These are phyloP conservation scores for Colletotrichum horii DNA, from an alignment of 2,329 filamentous ascomycete genomes.

Conservation along the genomic window DNA sequence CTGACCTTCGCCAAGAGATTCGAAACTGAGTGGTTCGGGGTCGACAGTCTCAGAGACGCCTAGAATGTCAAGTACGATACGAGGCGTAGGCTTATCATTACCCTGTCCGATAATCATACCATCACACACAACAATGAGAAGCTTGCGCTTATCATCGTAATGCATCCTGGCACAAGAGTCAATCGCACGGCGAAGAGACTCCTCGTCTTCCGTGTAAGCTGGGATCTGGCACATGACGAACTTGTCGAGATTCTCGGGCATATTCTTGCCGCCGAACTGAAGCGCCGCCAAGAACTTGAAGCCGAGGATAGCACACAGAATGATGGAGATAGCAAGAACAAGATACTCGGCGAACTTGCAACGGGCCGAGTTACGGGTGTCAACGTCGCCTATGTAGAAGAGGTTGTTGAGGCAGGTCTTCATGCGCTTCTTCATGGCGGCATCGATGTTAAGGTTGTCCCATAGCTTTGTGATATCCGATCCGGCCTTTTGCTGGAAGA, in stretches of 20 bases:
- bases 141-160: constrained; percentile 98
- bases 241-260: constrained; percentile 96
- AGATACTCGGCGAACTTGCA: constrained; percentile 93
- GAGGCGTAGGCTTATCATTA: constrained; percentile 93
- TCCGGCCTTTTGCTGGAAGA: constrained; percentile 81
- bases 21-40: constrained; percentile 94
- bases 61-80: constrained; percentile 95
- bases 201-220: constrained; percentile 97
- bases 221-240: constrained; percentile 98
- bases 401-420: constrained; percentile 87
- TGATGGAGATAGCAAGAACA: constrained; percentile 80
- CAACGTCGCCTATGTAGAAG: constrained; percentile 91
- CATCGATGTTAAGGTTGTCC: constrained; percentile 69
- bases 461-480: constrained; percentile 84
- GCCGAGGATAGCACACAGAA: constrained; percentile 81
- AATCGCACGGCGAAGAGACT: constrained; percentile 94
- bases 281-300: constrained; percentile 98
- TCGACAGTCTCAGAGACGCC: constrained; percentile 93
- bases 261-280: constrained; percentile 89
- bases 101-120: constrained; percentile 99
- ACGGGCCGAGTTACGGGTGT: constrained; percentile 84
- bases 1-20: constrained; percentile 91
- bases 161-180: constrained; percentile 94
- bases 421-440: constrained; percentile 69
- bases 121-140: constrained; percentile 90